Percentiles rank a stretch among this genome's conserved stretches.
These are phyloP conservation scores for Capronia coronata DNA, from an alignment of 2,329 filamentous ascomycete species.

Conservation along the genomic window DNA sequence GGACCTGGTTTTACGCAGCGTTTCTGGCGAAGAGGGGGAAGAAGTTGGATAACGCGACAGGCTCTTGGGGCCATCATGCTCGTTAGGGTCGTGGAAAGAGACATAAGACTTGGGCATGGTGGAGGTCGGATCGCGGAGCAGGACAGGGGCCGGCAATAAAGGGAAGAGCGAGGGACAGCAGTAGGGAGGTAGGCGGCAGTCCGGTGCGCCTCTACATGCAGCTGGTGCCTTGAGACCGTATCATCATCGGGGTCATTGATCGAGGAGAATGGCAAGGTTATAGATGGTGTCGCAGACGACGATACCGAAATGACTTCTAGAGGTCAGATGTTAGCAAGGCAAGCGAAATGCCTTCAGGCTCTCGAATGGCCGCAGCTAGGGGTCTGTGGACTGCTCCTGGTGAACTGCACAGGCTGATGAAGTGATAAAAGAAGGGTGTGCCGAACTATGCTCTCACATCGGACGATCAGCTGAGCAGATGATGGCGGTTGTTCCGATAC, in stretches of 20 bases:
- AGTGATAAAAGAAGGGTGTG: conserved; percentile 1
- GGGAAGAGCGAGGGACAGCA: neutral
- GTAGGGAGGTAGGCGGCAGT: conserved; percentile 4
- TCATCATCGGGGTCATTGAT: conserved; percentile 18
- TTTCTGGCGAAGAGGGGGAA: conserved; percentile 13
- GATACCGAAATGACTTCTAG: neutral
- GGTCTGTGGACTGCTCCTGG: neutral
- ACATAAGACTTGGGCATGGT: conserved; percentile 24
- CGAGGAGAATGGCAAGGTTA: neutral
- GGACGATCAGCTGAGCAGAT: neutral
- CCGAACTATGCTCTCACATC: neutral
- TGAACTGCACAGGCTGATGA: too few species aligned
- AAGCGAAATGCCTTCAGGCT: neutral
- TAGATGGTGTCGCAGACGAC: neutral
- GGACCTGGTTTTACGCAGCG: conserved; percentile 1
- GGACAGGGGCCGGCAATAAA: neutral
- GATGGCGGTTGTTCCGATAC: neutral
- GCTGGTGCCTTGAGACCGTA: conserved; percentile 10
- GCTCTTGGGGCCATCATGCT: conserved; percentile 12
- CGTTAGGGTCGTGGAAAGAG: conserved; percentile 17
- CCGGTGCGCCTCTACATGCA: conserved; percentile 13
- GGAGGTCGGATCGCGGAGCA: neutral
- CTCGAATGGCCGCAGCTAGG: neutral
- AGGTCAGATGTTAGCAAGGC: neutral
- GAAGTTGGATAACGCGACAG: conserved; percentile 1